These are phyloP conservation scores for Diaporthe helianthi DNA, from an alignment of 2,329 filamentous ascomycete species.

Conservation along the genomic window DNA sequence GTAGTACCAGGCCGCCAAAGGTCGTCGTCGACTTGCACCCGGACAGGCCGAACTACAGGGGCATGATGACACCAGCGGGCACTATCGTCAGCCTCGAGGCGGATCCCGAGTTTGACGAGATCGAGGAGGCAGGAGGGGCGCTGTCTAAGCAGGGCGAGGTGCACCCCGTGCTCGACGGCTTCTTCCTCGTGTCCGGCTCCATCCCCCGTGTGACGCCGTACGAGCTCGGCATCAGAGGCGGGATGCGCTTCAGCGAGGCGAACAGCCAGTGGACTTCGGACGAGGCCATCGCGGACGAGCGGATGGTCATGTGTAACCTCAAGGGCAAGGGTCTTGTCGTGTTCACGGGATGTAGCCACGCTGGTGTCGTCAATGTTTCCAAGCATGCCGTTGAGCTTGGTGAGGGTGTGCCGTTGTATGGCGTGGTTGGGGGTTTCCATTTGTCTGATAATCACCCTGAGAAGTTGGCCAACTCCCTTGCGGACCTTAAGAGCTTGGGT, in stretches of 20 bases:
- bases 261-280: conserved; percentile 54
- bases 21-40: conserved; percentile 60
- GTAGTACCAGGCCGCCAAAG: conserved; percentile 33
- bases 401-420: conserved; percentile 51
- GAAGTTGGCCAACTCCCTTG: conserved; percentile 52
- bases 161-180: conserved; percentile 56
- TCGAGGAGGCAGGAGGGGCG: conserved; percentile 49
- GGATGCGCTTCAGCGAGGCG: conserved; percentile 49
- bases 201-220: conserved; percentile 58
- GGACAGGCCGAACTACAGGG: conserved; percentile 57
- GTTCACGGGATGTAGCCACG: conserved; percentile 63
- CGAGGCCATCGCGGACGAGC: conserved; percentile 58
- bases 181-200: conserved; percentile 60
- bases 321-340: conserved; percentile 60
- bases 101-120: conserved; percentile 58
- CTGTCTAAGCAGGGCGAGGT: conserved; percentile 47
- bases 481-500: conserved; percentile 54
- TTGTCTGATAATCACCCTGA: conserved; percentile 53
- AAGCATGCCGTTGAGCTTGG: conserved; percentile 53
- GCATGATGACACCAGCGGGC: conserved; percentile 48
- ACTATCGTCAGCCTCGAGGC: conserved; percentile 57
- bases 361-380: conserved; percentile 59
- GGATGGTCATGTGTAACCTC: conserved; percentile 60
- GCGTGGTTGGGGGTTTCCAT: conserved; percentile 61
- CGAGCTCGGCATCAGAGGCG: conserved; percentile 54